Evolutionary conservation across 139 green algal genomes (phyloP), one percentile per base, ranked within the genome.

Genomic region (Chlorella sp.): DNA sequence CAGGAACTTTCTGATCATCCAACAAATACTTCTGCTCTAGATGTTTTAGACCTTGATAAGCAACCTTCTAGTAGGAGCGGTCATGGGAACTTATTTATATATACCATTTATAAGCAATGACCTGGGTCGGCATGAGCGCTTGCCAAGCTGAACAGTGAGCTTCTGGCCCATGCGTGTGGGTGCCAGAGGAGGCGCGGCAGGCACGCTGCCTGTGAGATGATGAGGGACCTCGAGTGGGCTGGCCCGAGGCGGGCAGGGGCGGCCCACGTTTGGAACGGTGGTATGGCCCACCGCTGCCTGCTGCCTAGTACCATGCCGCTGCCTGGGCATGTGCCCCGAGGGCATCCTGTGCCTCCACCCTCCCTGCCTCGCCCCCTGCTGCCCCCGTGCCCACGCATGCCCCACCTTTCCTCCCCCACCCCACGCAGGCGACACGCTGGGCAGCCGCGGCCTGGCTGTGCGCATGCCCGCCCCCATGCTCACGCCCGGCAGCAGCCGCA

Each of bases 401-500:
- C 83, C 68, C 69, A 3, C 7, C 48, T 3, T 24, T 2, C 18
- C 69, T 3, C n/a, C 69, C 60, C 3, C 30, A 71, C 69, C 18
- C 34, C 21, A 18, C 4, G 21, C 85, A 89, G 85, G 85, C 71
- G 71, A 89, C 30, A 57, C 22, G 36, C 71, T 89, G 42, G 18
- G 32, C 32, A 73, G 48, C 85, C 85, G 75, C 21, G 85, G 85
- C 37, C 22, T 83, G 71, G 3, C 32, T 1, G 32, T 89, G 85
- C 85, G 69, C 42, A 34, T 19, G 71, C 71, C 85, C 48, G 69
- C 71, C 7, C 30, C 69, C 71, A 48, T 73, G 42, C 48, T 42
- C 68, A 81, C 69, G 21, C 68, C 85, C 0, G 42, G 39, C 24
- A 84, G 22, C 78, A 68, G 79, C 30, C 85, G 85, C 68, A 88